Conservation (phyloP, 2,329 filamentous ascomycete genomes). For the Cercospora sp. region DNA sequence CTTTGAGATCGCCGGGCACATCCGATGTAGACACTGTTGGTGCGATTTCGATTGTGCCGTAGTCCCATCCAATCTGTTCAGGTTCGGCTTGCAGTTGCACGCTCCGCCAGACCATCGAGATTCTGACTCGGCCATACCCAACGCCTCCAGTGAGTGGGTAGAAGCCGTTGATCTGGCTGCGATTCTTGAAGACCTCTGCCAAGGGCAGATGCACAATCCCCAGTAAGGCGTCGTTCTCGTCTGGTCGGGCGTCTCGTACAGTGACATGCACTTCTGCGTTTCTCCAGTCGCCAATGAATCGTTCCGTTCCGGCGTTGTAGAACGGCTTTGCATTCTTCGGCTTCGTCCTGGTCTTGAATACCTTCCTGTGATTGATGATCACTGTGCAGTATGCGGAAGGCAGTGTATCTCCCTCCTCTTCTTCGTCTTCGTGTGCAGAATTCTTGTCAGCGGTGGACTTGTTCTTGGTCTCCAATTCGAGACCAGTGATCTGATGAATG, state of each 20-base stretch:
- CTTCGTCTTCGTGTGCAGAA: constrained; percentile 53
- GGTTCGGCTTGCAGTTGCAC: constrained; percentile 63
- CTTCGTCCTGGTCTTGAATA: constrained; percentile 72
- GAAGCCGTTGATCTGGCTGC: constrained; percentile 64
- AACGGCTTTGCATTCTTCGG: constrained; percentile 77
- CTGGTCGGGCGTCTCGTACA: constrained; percentile 66
- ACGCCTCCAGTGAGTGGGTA: constrained; percentile 71
- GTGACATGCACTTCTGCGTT: constrained; percentile 67
- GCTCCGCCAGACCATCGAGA: constrained; percentile 73
- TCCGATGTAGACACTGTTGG: constrained; percentile 52
- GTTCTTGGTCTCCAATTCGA: constrained; percentile 62
- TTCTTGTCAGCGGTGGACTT: constrained; percentile 54
- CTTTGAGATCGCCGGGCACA: constrained; percentile 52
- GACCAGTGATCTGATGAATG: constrained; percentile 70
- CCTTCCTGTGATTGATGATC: constrained; percentile 69
- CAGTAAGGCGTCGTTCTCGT: constrained; percentile 68
- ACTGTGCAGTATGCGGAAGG: constrained; percentile 72
- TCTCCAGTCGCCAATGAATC: constrained; percentile 68
- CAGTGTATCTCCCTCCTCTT: constrained; percentile 63
- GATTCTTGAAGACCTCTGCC: constrained; percentile 60
- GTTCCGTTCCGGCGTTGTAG: constrained; percentile 74
- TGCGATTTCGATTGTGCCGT: constrained; percentile 68
- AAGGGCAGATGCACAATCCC: constrained; percentile 71
- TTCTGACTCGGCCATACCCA: constrained; percentile 67
- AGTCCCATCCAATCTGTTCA: constrained; percentile 67